Conservation (phyloP, 2,329 filamentous ascomycete genomes). For the Botrytis aclada region DNA sequence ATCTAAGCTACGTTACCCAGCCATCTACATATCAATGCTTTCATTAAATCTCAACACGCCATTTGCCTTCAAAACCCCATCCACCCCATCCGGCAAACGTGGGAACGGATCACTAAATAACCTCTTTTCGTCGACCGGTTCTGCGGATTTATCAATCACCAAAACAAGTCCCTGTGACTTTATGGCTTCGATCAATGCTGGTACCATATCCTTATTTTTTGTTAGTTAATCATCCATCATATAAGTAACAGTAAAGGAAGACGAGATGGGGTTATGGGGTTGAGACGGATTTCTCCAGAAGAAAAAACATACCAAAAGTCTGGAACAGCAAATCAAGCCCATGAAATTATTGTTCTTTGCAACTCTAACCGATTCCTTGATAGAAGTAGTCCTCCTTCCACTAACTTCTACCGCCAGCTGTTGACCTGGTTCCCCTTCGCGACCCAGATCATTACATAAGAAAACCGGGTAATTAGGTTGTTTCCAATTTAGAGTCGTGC, state of each 20-base stretch:
- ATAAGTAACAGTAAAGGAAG: background rate
- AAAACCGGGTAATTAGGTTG: slow-evolving; percentile 98
- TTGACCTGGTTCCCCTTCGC: slow-evolving; percentile 46
- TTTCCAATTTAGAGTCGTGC: slow-evolving; percentile 97
- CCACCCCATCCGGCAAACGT: slow-evolving; percentile 73
- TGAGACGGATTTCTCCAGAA: background rate
- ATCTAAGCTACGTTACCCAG: background rate
- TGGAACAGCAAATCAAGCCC: slow-evolving; percentile 88
- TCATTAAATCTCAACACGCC: slow-evolving; percentile 92
- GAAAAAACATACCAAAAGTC: slow-evolving; percentile 66
- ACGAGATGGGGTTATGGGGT: background rate
- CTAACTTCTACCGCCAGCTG: slow-evolving; percentile 43
- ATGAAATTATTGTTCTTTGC: slow-evolving; percentile 97
- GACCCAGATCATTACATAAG: slow-evolving; percentile 86
- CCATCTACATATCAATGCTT: slow-evolving; percentile 67
- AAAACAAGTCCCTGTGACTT: slow-evolving; percentile 91
- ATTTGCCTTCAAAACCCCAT: slow-evolving; percentile 80
- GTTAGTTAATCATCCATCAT: slow-evolving; percentile 26
- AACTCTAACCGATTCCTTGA: slow-evolving; percentile 92
- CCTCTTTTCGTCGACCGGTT: slow-evolving; percentile 32
- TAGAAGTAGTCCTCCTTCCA: slow-evolving; percentile 73
- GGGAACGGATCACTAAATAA: slow-evolving; percentile 51
- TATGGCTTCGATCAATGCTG: slow-evolving; percentile 86
- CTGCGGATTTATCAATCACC: slow-evolving; percentile 77
- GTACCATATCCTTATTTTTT: slow-evolving; percentile 76